Base-by-base conservation (phyloP, 2,329 filamentous ascomycete species). In the Pleomassaria siparia region DNA sequence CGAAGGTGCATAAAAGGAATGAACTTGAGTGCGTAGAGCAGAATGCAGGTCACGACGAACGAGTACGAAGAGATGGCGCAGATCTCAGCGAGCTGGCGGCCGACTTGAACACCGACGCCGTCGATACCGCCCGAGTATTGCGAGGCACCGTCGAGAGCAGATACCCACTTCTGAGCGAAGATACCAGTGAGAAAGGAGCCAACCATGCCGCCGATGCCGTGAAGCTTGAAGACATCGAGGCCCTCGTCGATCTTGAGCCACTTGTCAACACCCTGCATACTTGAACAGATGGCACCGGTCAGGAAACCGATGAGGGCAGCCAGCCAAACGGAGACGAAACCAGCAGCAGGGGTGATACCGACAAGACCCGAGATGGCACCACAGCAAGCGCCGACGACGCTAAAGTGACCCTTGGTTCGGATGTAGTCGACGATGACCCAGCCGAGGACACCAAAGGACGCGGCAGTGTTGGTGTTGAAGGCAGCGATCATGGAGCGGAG, bases 211-310 rank as follows among this genome's bases (percentile, higher is more conserved):
- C 80, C 81, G 20, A 81, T 72, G 13, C 77, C 79, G 60, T 83
- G 80, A 11, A 82, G 74, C 59, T 80, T 82, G 72, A 83, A 83
- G 33, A 83, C 79, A 51, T 83, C 79, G 60, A 83, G 76, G 10
- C 79, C 78, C 51, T 83, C 80, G 54, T 83, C 80, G 49, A 82
- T 79, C 48, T 66, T 67, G 24, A 82, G 60, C 75, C 77, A 80
- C 21, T 77, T 71, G 58, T 82, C 80, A 49, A 82, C 56, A 50
- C 81, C 67, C 49, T 80, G 74, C 30, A 76, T 69, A 1, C 70
- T 60, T 8, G 77, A 72, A 62, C 80, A 82, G 20, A 79, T 69
- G 7, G 77, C 71, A 8, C 73, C 76, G 3, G 80, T 82, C 25
- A 83, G 53, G 69, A 82, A 80, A 4, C 80, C 80, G 54, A 83